Evolutionary conservation across 73 alveolate genomes (phyloP), one percentile per base, ranked within the genome.

Genomic region (Symbiodinium pilosum): DNA sequence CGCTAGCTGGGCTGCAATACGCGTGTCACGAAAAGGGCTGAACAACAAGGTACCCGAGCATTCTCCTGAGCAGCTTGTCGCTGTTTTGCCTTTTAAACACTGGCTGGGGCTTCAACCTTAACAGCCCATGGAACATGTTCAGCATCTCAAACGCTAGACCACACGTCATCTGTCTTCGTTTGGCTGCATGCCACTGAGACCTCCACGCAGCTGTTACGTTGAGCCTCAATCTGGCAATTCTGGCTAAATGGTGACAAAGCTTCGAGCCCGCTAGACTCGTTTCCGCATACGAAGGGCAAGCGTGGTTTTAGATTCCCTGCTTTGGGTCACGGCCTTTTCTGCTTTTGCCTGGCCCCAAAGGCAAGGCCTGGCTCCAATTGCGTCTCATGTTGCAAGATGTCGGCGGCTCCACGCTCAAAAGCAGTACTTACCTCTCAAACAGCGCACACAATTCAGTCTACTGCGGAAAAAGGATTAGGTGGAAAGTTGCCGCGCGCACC

Each of bases 61-160:
- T 28, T 26, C 81, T 91, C 97, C 87, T 68, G 88, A 64, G 87
- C 36, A 12, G 26, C 39, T 42, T 43, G 88, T 59, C 87, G 40
- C 97, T 91, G 30, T 86, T 86, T 36, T 68, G 89, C 30, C 97
- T 51, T 43, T 56, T 68, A 32, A 91, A 91, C 32, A 91, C 97
- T 6, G 97, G 97, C 52, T 91, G 97, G 26, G 97, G 97, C 97
- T 91, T 91, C 88, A 91, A 34, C 97, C 97, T 91, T 42, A 64
- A 28, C 38, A 28, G 24, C 38, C 30, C 81, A 64, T 20, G 81
- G 59, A 47, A 47, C 59, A 6, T 47, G 59, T 14, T 14, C 59
- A 14, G 59, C 59, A 47, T n/a, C n/a, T n/a, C 6, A 47, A 47
- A 14, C 59, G 59, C 59, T 47, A n/a, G n/a, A n/a, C n/a, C n/a